Percentiles rank a stretch among this genome's conserved stretches.
phyloP scores from a whole-genome alignment of 192 early-diverging fungal species.

The Globomyces pollinis-pini region DNA sequence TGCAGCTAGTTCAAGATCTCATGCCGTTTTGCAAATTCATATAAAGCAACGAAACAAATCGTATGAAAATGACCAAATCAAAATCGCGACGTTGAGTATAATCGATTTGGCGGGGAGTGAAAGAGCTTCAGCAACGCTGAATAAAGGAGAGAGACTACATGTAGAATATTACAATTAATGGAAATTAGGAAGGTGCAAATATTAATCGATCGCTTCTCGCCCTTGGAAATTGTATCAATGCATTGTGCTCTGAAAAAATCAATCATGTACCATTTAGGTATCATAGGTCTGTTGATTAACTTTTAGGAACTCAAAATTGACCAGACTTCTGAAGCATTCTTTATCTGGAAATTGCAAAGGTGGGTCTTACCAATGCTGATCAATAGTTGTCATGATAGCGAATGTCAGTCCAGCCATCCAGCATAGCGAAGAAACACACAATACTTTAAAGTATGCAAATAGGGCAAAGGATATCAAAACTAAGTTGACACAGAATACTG shows the following conservation, averaged over 20 bases:
- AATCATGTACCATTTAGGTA: conserved; percentile 52
- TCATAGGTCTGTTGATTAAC: too few relatives aligned
- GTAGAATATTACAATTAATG: too few relatives aligned
- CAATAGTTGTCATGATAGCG: conserved; percentile 52
- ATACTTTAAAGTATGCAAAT: conserved; percentile 58
- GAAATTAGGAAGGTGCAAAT: conserved; percentile 69
- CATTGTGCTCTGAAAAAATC: conserved; percentile 42
- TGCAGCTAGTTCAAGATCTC: conserved; percentile 62
- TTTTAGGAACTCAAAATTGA: conserved; percentile 66
- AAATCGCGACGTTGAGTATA: conserved; percentile 46
- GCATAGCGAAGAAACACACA: conserved; percentile 55
- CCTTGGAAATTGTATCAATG: conserved; percentile 74
- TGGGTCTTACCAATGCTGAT: background rate
- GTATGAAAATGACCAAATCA: background rate
- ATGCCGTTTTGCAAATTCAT: conserved; percentile 69
- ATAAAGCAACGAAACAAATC: conserved; percentile 3
- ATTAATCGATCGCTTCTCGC: conserved; percentile 70
- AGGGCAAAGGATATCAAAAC: conserved; percentile 59
- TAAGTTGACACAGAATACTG: conserved; percentile 32
- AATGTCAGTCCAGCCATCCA: conserved; percentile 47
- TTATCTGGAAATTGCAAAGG: conserved; percentile 52
- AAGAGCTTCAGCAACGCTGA: conserved; percentile 40
- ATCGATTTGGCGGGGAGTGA: conserved; percentile 66
- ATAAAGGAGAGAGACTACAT: conserved; percentile 52
- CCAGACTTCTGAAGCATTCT: conserved; percentile 56